Conservation (phyloP, 371 early-diverging fungal genomes). For the Mucor ambiguus region DNA sequence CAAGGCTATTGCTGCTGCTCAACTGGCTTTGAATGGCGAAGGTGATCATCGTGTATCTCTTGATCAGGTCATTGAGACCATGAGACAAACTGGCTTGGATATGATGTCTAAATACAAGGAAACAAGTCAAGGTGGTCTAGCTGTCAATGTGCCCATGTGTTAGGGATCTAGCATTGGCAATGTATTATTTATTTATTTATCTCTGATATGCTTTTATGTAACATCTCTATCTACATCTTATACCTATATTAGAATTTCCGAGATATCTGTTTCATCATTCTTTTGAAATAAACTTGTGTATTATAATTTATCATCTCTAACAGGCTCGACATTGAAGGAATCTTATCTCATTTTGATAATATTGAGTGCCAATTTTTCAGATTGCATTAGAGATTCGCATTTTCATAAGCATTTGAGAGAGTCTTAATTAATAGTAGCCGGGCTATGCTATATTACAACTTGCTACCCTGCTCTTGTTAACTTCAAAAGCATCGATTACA, state of each 20-base stretch:
- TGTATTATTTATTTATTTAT: constrained; percentile 4
- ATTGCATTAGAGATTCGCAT: too few relatives aligned
- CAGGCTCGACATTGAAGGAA: too few relatives aligned
- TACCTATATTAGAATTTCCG: neutral
- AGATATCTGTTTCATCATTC: neutral
- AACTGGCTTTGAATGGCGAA: constrained; percentile 90
- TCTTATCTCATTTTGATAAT: too few relatives aligned
- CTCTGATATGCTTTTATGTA: neutral
- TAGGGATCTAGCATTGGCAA: constrained; percentile 28
- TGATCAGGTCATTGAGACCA: constrained; percentile 94
- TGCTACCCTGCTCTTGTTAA: too few relatives aligned
- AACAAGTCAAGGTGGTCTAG: constrained; percentile 91
- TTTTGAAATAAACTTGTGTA: constrained; percentile 6
- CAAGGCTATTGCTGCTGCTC: constrained; percentile 94
- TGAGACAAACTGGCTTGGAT: constrained; percentile 91
- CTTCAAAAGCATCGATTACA: too few relatives aligned
- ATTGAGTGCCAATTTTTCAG: too few relatives aligned
- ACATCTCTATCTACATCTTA: neutral
- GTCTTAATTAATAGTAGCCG: too few relatives aligned
- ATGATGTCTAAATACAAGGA: constrained; percentile 97
- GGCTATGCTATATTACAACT: too few relatives aligned
- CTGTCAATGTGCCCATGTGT: constrained; percentile 87
- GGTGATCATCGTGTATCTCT: constrained; percentile 86
- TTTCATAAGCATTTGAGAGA: too few relatives aligned
- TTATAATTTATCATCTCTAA: too few relatives aligned